phyloP scores from a whole-genome alignment of 2,329 filamentous ascomycete genomes.

The Claviceps digitariae region DNA sequence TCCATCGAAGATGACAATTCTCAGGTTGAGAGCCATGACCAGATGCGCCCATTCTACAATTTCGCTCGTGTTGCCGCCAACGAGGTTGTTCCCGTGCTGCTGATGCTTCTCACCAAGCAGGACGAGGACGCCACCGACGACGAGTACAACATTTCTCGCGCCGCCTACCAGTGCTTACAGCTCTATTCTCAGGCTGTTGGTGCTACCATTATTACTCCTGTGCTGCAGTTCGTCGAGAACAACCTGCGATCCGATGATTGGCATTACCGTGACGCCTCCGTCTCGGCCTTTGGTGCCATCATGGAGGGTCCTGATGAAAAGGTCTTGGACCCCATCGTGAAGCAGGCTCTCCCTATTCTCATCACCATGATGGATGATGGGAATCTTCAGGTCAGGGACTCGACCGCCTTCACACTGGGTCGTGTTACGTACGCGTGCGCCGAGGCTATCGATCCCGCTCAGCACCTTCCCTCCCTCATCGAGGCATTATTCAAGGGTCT shows the following conservation, averaged over 20 bases:
- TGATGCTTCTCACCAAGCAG: slow-evolving; percentile 85
- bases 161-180: slow-evolving; percentile 91
- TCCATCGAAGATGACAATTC: slow-evolving; percentile 95
- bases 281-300: slow-evolving; percentile 94
- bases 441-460: slow-evolving; percentile 73
- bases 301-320: slow-evolving; percentile 97
- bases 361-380: slow-evolving; percentile 86
- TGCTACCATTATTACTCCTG: slow-evolving; percentile 68
- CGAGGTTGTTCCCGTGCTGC: slow-evolving; percentile 86
- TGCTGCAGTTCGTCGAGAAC: slow-evolving; percentile 81
- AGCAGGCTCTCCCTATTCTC: slow-evolving; percentile 83
- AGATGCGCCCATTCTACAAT: slow-evolving; percentile 87
- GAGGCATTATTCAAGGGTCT: slow-evolving; percentile 81
- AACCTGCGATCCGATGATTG: slow-evolving; percentile 87
- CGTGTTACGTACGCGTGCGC: slow-evolving; percentile 92
- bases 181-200: slow-evolving; percentile 90
- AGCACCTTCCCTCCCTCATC: slow-evolving; percentile 76
- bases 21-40: slow-evolving; percentile 58
- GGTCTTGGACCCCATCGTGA: slow-evolving; percentile 83
- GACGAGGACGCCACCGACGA: slow-evolving; percentile 95
- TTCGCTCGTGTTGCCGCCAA: slow-evolving; percentile 86
- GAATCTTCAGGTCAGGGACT: slow-evolving; percentile 85
- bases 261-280: slow-evolving; percentile 88
- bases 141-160: slow-evolving; percentile 92
- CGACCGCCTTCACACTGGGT: slow-evolving; percentile 87